These are phyloP conservation scores for Fusarium neocosmosporiellum DNA, from an alignment of 2,329 filamentous ascomycete genomes.

Conservation along the genomic window DNA sequence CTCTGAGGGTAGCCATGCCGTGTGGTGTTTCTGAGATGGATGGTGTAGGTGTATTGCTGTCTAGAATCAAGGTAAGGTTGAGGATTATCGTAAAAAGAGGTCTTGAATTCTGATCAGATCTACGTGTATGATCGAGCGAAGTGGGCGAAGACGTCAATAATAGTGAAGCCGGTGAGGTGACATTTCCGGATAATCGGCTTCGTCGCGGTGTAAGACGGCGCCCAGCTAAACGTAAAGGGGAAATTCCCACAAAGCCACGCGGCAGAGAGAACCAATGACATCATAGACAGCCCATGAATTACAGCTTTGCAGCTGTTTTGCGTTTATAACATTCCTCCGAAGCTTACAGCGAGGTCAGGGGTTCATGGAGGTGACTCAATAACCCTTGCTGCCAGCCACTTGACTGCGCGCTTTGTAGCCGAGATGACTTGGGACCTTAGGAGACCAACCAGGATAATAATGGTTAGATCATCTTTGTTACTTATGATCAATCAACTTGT, in stretches of 20 bases:
- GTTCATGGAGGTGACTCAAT: not conserved
- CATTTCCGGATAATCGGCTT: conserved; percentile 1
- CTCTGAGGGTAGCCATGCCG: conserved; percentile 17
- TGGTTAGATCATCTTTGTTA: not conserved
- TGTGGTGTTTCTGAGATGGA: not conserved
- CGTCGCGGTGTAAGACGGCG: not conserved
- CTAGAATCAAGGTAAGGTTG: not conserved
- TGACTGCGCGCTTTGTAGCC: not conserved
- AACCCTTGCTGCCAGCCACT: not conserved
- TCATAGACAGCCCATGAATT: not conserved
- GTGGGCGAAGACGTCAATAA: not conserved
- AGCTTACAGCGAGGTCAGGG: not conserved
- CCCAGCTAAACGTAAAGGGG: not conserved
- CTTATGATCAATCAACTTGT: not conserved
- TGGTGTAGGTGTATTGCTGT: not conserved
- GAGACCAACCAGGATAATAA: not conserved
- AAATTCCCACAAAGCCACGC: not conserved
- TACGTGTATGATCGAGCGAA: not conserved
- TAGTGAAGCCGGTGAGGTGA: not conserved
- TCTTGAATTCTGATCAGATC: not conserved
- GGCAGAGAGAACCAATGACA: not conserved
- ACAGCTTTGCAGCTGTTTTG: not conserved
- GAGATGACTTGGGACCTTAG: not conserved
- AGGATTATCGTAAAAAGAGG: no score
- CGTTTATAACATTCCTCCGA: not conserved